Base-by-base conservation (phyloP, 2,329 filamentous ascomycete species). In the Stagonosporopsis chrysanthemi region DNA sequence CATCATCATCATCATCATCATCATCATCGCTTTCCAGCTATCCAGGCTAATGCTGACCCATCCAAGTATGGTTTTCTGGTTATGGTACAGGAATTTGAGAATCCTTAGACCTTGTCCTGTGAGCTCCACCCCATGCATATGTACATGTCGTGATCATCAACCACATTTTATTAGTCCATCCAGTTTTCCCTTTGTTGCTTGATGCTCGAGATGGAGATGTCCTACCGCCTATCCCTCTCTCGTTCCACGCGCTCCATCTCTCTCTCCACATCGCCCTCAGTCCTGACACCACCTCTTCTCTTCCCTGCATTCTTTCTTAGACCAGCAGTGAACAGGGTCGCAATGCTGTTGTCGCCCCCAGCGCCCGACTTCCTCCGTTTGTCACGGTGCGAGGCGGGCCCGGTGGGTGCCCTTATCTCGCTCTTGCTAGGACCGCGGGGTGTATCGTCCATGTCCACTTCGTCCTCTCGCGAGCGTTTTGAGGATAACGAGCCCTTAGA, bases 221-320 rank as follows among this genome's bases (percentile, higher is more conserved):
- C 44, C 40, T 57, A 65, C 35, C 69, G 46, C 29, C 65, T 55
- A 24, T 72, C 70, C 39, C 73, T 60, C 50, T 75, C 73, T 47
- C 71, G 50, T 56, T 75, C 73, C 3, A 65, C 62, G 39, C 70
- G 61, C 63, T 73, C 67, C 64, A 75, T 62, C 28, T 74, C 72
- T 36, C 67, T 46, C 60, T 73, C 72, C 9, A 64, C 67, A 44
- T 72, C 71, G 2, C 72, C 71, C 39, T 75, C 73, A 0, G 56
- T 71, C 49, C 70, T 69, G 4, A 75, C 67, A 3, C 73, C 72
- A 9, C 72, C 73, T n/a, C 73, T 60, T 17, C 72, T 61, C 47
- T 63, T 66, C 6, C 57, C 59, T 2, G 69, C 68, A n/a, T 69
- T 72, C 59, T 74, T 74, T 39, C 73, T 58, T 36, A 75, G 39